Percentiles rank a stretch among this genome's conserved stretches.
phyloP scores from a whole-genome alignment of 192 early-diverging fungal genomes.

The Rhizophagus clarus region DNA sequence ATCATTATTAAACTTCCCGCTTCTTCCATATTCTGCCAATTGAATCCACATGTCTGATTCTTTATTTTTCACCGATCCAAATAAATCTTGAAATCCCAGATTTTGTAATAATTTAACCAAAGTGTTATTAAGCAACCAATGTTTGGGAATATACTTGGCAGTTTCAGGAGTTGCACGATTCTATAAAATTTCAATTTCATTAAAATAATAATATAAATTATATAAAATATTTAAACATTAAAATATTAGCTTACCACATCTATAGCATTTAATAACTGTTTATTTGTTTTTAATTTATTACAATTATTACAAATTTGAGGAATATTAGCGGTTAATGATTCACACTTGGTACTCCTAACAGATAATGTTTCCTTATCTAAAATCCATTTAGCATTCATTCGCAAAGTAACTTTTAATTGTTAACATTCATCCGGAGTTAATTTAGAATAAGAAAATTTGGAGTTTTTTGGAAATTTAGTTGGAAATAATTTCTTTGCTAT shows the following conservation, averaged over 20 bases:
- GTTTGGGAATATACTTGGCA: neutral
- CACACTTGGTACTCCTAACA: neutral
- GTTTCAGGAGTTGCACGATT: neutral
- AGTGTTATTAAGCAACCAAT: neutral
- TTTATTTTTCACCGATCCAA: neutral
- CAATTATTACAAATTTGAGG: neutral
- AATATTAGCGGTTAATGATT: neutral
- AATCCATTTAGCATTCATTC: neutral
- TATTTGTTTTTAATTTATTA: neutral
- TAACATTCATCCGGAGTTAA: neutral
- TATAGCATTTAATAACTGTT: neutral
- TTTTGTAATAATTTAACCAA: neutral
- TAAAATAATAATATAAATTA: no score
- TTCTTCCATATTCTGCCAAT: neutral
- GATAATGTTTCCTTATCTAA: neutral
- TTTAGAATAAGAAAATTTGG: neutral
- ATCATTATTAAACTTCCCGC: neutral
- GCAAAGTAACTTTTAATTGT: neutral
- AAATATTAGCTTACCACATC: neutral
- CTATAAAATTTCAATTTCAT: neutral
- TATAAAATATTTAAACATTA: no score
- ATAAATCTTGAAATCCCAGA: neutral
- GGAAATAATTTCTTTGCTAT: neutral
- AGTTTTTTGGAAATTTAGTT: neutral
- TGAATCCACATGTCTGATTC: neutral